phyloP scores from a whole-genome alignment of 306 rosid genomes.

The Fragaria nilgerrensis region DNA sequence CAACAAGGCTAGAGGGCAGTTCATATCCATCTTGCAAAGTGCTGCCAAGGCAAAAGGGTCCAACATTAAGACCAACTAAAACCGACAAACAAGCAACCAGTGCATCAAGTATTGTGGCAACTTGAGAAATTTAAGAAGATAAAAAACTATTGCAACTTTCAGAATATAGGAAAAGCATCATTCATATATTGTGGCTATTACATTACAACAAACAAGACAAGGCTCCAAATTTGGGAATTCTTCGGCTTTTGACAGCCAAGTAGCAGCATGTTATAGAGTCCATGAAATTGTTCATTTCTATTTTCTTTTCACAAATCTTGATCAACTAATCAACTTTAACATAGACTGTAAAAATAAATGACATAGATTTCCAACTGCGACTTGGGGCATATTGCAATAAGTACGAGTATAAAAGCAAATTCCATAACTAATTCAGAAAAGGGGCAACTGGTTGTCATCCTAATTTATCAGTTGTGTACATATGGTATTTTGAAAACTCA shows the following conservation, averaged over 20 bases:
- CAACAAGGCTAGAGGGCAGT: too few species aligned
- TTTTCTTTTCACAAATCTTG: background rate
- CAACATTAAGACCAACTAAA: too few species aligned
- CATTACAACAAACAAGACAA: background rate
- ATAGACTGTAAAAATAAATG: background rate
- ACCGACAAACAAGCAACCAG: too few species aligned
- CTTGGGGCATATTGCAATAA: background rate
- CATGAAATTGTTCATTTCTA: background rate
- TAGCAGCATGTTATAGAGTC: background rate
- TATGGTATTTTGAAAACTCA: slow-evolving; percentile 6
- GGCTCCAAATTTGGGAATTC: background rate
- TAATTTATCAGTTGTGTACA: background rate
- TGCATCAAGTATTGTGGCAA: too few species aligned
- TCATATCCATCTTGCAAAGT: too few species aligned
- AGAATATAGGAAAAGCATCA: background rate
- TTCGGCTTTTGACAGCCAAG: background rate
- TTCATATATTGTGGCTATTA: background rate
- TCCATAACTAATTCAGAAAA: background rate
- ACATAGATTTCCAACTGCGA: background rate
- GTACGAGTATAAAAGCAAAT: background rate
- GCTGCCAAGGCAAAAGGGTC: too few species aligned
- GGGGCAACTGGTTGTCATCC: background rate
- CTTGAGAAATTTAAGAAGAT: slow-evolving; percentile 4
- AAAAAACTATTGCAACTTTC: slow-evolving; percentile 17
- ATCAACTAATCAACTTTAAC: background rate